Conservation (phyloP, 768 basidiomycete species). For the Lactarius akahatsu region DNA sequence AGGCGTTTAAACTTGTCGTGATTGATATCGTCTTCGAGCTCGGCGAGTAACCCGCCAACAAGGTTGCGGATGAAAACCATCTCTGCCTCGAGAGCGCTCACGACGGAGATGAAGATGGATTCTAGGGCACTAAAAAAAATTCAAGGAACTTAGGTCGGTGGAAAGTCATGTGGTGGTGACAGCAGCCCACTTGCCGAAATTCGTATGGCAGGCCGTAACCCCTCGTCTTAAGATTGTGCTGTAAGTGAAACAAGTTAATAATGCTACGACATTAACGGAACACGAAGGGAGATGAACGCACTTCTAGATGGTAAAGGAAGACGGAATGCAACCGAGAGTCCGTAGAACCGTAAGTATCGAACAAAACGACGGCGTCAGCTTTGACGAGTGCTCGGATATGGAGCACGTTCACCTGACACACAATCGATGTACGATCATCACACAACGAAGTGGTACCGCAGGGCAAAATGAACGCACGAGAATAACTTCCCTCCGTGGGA, state of each 20-base stretch:
- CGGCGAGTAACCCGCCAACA: conserved; percentile 85
- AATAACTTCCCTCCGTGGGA: conserved; percentile 84
- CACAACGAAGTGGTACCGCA: neutral
- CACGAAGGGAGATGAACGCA: conserved; percentile 35
- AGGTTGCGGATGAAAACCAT: conserved; percentile 92
- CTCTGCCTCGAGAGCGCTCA: conserved; percentile 93
- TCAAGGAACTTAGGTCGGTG: conserved; percentile 14
- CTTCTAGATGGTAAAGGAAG: conserved; percentile 86
- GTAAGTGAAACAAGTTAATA: conserved; percentile 16
- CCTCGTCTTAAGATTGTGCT: conserved; percentile 85
- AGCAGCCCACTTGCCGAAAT: conserved; percentile 59
- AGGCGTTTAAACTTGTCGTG: conserved; percentile 91
- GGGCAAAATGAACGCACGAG: conserved; percentile 52
- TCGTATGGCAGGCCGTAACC: conserved; percentile 76
- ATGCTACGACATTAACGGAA: conserved; percentile 23
- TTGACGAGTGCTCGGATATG: conserved; percentile 96
- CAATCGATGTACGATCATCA: conserved; percentile 18
- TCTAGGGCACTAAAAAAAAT: conserved; percentile 71
- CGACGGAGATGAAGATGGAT: conserved; percentile 86
- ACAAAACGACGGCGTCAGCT: conserved; percentile 86
- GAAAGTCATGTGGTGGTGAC: conserved; percentile 28
- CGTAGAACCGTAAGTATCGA: conserved; percentile 87
- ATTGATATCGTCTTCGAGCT: conserved; percentile 94
- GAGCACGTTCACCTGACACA: conserved; percentile 77
- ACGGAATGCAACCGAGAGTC: conserved; percentile 85